Base-by-base conservation (phyloP, 192 early-diverging fungal species). In the Coemansia sp. region DNA sequence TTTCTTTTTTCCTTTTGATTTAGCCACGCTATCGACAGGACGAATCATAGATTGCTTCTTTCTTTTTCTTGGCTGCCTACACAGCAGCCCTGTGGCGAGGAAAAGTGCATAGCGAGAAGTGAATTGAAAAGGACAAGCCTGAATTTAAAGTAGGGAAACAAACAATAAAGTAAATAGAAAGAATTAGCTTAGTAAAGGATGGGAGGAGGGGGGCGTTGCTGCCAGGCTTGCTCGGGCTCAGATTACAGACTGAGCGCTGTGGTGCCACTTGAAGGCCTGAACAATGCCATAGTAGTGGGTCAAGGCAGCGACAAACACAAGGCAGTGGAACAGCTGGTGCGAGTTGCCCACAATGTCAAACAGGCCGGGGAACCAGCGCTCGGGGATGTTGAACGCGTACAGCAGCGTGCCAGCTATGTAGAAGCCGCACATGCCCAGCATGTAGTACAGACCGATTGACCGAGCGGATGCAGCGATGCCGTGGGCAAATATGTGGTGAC, bases 261-360 rank as follows among this genome's bases (percentile, higher is more conserved):
- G 81, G 72, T 78, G 71, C 71, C 68, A 82, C 60, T 68, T 71
- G 67, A 82, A 78, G 16, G 87, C 85, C 64, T 83, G 81, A 28
- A 84, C 83, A 7, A 91, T 84, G 39, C 89, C 92, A 67, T 84
- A 67, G 64, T 88, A 93, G 61, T 94, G 92, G 25, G 79, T 68
- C n/a, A 88, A n/a, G 10, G 91, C 87, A 11, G 90, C 95, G 9
- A 84, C 60, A 24, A 95, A 83, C 9, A 95, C 93, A 51, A 89
- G 83, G 22, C 90, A 51, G 69, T 98, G 95, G 71, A 93, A 98
- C 45, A 98, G 92, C 81, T 98, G 95, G 71, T 95, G 94, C n/a
- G 90, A 92, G 78, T 83, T 84, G 65, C 89, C 89, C 72, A 85
- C 90, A 56, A 88, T 82, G 62, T 95, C 91, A 67, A 93, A 92